Base-by-base conservation (phyloP, 805 yeast genomes). In the Metschnikowia continentalis region DNA sequence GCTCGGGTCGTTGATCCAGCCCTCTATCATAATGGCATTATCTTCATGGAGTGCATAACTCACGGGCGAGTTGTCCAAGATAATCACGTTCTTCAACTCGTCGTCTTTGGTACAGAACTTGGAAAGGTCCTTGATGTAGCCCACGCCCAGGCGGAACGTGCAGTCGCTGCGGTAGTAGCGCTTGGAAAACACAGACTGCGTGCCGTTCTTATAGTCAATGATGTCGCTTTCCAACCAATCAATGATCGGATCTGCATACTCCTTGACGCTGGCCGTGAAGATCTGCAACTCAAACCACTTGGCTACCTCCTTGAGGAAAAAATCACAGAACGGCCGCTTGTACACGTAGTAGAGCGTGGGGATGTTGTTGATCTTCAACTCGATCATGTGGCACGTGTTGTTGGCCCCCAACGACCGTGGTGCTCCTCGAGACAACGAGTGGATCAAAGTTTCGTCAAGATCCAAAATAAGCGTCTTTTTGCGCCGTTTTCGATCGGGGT, bases 1-100 rank as follows among this genome's bases (percentile, higher is more conserved):
- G 35, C 85, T 80, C n/a, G 95, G 96, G 68, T 94, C 99, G 63
- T 88, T 89, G 55, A 94, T 90, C 99, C 99, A 94, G 42, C 99
- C 98, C 69, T 91, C 97, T 6, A 94, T 90, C 71, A 86, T 83
- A 20, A 94, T 85, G 1, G 96, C 99, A 62, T 94, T 94, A 57
- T 84, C 84, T 52, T 83, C 88, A 66, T 92, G 91, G 65, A 81
- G 70, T 14, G 89, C 84, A 65, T 88, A 94, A 62, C 96, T 86
- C 23, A 90, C 80, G 1, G 98, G 98, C 10, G 97, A 90, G 70
- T 94, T 94, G 70, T 94, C 99, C 46, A 94, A 78, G 35, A 94
- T 85, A 51, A 92, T 74, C 37, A 88, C 80, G 59, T 81, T 81
- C 53, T 84, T 78, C 48, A 88, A 78, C 61, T 83, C 94, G 59